Percentiles rank a stretch among this genome's conserved stretches.
These are phyloP conservation scores for Cornus suecica DNA, from an alignment of 148 eudicot species.

Conservation along the genomic window DNA sequence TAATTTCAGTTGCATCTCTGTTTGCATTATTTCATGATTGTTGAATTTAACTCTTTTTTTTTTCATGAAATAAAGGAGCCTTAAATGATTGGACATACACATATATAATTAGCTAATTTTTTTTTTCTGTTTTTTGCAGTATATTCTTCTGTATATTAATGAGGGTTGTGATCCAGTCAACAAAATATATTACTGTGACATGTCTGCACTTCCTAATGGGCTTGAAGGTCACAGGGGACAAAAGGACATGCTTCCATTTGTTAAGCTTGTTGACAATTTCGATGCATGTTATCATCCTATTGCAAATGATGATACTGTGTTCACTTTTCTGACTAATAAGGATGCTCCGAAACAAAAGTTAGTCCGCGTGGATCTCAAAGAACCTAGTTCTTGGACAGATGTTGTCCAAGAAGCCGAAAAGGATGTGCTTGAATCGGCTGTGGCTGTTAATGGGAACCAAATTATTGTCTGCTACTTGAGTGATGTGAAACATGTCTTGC, in stretches of 20 bases:
- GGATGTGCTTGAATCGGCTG: conserved; percentile 87
- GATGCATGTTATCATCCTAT: conserved; percentile 67
- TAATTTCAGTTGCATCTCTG: neutral
- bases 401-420: conserved; percentile 67
- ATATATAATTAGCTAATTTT: neutral
- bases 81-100: too few relatives aligned
- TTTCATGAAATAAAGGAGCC: too few relatives aligned
- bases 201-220: conserved; percentile 58
- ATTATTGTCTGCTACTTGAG: conserved; percentile 76
- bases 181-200: conserved; percentile 75
- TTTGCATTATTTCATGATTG: neutral
- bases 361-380: conserved; percentile 74
- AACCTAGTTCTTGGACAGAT: conserved; percentile 71
- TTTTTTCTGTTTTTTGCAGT: conserved; percentile 45
- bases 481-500: conserved; percentile 78
- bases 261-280: conserved; percentile 78
- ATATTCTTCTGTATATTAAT: conserved; percentile 58
- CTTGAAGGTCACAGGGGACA: conserved; percentile 63
- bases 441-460: conserved; percentile 63
- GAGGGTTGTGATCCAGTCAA: conserved; percentile 82
- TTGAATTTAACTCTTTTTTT: neutral
- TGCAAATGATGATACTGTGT: conserved; percentile 78
- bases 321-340: conserved; percentile 85
- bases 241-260: conserved; percentile 68
- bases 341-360: conserved; percentile 88